These are phyloP conservation scores for Xanthoconium stramineum DNA, from an alignment of 768 basidiomycete species.

Conservation along the genomic window DNA sequence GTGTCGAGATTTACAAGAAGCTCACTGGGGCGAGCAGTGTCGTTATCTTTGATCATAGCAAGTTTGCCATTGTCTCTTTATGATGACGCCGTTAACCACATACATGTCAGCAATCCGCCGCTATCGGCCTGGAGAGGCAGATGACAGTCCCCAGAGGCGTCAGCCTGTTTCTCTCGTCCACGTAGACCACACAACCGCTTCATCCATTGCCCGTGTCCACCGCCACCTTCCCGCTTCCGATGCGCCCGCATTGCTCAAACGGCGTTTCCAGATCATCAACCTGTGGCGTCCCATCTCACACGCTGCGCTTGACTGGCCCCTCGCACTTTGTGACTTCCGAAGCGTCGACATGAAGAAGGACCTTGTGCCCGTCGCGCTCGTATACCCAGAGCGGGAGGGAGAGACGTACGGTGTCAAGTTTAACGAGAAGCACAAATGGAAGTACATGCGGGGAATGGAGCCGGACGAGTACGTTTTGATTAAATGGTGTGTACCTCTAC, in stretches of 20 bases:
- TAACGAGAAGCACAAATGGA: constrained; percentile 42
- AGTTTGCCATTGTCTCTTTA: not conserved
- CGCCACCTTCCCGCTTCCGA: constrained; percentile 42
- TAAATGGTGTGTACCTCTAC: constrained; percentile 38
- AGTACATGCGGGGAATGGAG: constrained; percentile 42
- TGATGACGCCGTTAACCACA: not conserved
- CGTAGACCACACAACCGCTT: constrained; percentile 43
- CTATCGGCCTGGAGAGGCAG: constrained; percentile 34
- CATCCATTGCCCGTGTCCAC: constrained; percentile 41
- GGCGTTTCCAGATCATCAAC: constrained; percentile 53
- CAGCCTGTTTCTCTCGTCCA: constrained; percentile 43
- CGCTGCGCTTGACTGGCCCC: constrained; percentile 45
- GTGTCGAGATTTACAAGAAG: constrained; percentile 35
- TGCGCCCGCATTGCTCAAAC: constrained; percentile 36
- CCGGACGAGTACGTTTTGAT: constrained; percentile 47
- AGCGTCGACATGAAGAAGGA: constrained; percentile 38
- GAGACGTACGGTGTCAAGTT: constrained; percentile 41
- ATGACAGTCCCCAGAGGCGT: constrained; percentile 38
- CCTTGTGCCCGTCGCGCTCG: constrained; percentile 35
- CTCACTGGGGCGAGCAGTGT: constrained; percentile 37
- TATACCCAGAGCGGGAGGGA: constrained; percentile 42
- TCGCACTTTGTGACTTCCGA: constrained; percentile 47
- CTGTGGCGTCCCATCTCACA: constrained; percentile 52
- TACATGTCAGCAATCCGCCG: constrained; percentile 39
- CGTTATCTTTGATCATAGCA: constrained; percentile 43